phyloP scores from a whole-genome alignment of 768 basidiomycete genomes.

The Chalciporus piperatus region DNA sequence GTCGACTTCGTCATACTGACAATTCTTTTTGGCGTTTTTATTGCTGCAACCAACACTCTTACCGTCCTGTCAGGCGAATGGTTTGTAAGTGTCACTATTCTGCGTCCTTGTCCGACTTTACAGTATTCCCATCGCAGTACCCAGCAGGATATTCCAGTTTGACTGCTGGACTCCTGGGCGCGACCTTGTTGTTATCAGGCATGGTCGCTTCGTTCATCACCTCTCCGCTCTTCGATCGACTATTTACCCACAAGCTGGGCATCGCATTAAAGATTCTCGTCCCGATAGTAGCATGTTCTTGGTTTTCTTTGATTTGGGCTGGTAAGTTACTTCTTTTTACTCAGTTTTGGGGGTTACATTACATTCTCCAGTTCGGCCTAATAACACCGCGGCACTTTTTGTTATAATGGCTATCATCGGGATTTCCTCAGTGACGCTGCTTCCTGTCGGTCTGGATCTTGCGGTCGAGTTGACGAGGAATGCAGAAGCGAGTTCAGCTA shows the following conservation, averaged over 20 bases:
- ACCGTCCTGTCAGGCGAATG: constrained; percentile 65
- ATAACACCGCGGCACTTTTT: constrained; percentile 61
- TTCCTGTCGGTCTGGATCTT: constrained; percentile 76
- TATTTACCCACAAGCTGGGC: constrained; percentile 73
- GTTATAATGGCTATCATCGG: constrained; percentile 70
- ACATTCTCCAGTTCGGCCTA: constrained; percentile 48
- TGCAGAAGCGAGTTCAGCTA: constrained; percentile 70
- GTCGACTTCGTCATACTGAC: constrained; percentile 64
- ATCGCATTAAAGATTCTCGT: constrained; percentile 55
- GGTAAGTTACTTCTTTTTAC: constrained; percentile 40
- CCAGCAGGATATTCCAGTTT: constrained; percentile 71
- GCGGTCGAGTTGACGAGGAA: constrained; percentile 79
- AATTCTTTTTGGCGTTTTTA: constrained; percentile 60
- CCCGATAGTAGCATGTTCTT: constrained; percentile 58
- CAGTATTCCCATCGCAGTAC: constrained; percentile 37
- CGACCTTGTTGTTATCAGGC: constrained; percentile 65
- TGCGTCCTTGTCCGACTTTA: background rate
- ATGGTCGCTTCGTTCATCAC: constrained; percentile 64
- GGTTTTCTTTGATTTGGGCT: constrained; percentile 81
- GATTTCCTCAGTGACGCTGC: constrained; percentile 58
- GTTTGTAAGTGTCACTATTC: constrained; percentile 44
- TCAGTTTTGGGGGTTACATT: background rate
- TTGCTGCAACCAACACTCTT: constrained; percentile 64
- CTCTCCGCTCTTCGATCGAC: constrained; percentile 77
- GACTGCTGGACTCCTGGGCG: constrained; percentile 68